These are phyloP conservation scores for Haematococcus lacustris DNA, from an alignment of 139 green algal species.

Conservation along the genomic window DNA sequence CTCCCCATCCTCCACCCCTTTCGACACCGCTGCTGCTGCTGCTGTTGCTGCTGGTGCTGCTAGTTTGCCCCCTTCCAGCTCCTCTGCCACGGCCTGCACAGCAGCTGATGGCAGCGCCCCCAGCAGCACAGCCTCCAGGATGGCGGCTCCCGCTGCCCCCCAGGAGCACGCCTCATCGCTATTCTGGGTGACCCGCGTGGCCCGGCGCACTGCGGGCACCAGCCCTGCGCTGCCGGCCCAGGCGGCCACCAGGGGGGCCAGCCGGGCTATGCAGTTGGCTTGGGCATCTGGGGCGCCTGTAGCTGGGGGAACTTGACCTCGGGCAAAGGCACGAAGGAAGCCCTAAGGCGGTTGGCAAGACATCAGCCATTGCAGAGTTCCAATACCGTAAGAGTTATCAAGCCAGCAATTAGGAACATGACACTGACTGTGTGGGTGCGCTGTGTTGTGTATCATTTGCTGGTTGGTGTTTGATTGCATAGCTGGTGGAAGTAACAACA, in stretches of 20 bases:
- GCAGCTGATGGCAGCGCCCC: conserved; percentile 1
- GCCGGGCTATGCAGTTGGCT: conserved; percentile 40
- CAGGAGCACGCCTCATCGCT: conserved; percentile 37
- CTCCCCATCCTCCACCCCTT: background rate
- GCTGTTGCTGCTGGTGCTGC: background rate
- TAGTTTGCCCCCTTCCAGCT: conserved; percentile 12
- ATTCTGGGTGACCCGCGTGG: conserved; percentile 49
- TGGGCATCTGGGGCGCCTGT: conserved; percentile 44
- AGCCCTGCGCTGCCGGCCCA: background rate
- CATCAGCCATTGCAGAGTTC: too few relatives aligned
- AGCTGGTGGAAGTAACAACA: background rate
- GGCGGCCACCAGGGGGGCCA: conserved; percentile 37
- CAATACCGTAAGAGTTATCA: too few relatives aligned
- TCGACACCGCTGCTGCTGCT: background rate
- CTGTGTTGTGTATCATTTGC: too few relatives aligned
- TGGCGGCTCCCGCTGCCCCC: conserved; percentile 29
- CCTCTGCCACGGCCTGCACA: conserved; percentile 11
- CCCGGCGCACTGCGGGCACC: conserved; percentile 7
- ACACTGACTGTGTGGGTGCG: too few relatives aligned
- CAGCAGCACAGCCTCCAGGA: conserved; percentile 40
- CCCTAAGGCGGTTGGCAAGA: too few relatives aligned
- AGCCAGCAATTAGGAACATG: too few relatives aligned
- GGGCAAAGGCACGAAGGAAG: conserved; percentile 42
- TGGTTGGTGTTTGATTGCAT: background rate
- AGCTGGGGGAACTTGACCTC: conserved; percentile 27